Evolutionary conservation across 2,329 filamentous ascomycete species (phyloP).

Genomic region (Beauveria brongniartii): DNA sequence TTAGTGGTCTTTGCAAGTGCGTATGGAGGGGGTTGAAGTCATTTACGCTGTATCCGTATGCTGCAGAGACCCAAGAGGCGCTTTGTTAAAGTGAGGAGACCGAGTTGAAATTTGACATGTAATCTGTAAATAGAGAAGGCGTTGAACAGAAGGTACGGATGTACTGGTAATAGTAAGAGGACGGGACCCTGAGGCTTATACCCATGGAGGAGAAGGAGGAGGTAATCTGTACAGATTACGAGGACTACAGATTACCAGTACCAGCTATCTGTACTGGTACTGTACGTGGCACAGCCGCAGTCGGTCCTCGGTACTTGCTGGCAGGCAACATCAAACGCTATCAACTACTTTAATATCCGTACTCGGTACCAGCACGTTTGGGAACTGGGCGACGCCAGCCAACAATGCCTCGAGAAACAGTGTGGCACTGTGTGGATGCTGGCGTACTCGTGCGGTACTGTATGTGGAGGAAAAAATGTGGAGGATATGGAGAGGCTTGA

Average conservation of each 20-base stretch:
- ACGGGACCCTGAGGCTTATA: conserved; percentile 6
- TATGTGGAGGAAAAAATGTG: neutral
- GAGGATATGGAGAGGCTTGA: neutral
- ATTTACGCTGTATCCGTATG: neutral
- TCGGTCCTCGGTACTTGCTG: conserved; percentile 2
- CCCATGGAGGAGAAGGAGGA: neutral
- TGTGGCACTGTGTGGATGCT: neutral
- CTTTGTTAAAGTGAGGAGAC: neutral
- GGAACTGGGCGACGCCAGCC: neutral
- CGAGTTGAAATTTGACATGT: neutral
- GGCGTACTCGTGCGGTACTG: no score
- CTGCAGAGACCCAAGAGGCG: neutral
- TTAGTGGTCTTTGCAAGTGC: neutral
- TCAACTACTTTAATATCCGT: no score
- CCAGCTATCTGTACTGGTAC: no score
- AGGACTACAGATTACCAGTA: no score
- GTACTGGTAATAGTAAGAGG: neutral
- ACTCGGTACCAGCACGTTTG: no score
- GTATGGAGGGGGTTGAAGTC: neutral
- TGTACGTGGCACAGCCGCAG: neutral
- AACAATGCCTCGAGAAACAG: neutral
- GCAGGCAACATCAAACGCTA: neutral
- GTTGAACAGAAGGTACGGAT: neutral
- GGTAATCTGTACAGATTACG: no score
- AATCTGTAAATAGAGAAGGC: neutral